Percentiles rank a stretch among this genome's conserved stretches.
Conservation (phyloP, 176 grass and related monocot species). For the Musa beccarii region DNA sequence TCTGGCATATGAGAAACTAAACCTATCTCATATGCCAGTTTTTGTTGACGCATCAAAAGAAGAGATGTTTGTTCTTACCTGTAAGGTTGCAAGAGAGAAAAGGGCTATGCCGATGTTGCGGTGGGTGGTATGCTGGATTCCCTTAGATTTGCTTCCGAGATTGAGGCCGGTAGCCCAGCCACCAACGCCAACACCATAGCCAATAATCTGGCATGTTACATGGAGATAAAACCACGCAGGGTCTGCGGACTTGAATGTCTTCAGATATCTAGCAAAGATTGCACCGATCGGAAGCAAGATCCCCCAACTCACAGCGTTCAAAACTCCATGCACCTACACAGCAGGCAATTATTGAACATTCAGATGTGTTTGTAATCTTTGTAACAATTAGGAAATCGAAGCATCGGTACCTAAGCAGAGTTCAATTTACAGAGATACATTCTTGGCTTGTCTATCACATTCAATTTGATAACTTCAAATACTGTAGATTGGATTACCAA, state of each 20-base stretch:
- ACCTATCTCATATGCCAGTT: no score
- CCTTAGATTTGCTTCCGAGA: constrained; percentile 1
- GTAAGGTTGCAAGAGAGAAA: neutral
- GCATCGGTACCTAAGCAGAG: no score
- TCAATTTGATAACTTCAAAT: no score
- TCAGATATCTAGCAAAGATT: constrained; percentile 10
- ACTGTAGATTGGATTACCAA: no score
- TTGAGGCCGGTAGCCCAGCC: constrained; percentile 4
- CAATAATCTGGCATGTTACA: neutral
- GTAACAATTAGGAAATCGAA: neutral
- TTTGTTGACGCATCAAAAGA: no score
- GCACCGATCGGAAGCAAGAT: constrained; percentile 2
- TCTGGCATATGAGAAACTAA: no score
- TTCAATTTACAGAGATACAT: no score
- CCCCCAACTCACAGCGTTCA: constrained; percentile 9
- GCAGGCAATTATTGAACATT: neutral
- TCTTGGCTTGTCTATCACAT: no score
- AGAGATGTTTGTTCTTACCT: neutral
- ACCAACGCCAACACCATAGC: constrained; percentile 4
- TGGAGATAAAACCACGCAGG: constrained; percentile 7
- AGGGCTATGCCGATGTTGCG: neutral
- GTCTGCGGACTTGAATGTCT: neutral
- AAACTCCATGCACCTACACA: neutral
- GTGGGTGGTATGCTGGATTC: neutral
- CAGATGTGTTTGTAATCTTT: neutral